Base-by-base conservation (phyloP, 441 rosid genomes). In the Populus trichocarpa region DNA sequence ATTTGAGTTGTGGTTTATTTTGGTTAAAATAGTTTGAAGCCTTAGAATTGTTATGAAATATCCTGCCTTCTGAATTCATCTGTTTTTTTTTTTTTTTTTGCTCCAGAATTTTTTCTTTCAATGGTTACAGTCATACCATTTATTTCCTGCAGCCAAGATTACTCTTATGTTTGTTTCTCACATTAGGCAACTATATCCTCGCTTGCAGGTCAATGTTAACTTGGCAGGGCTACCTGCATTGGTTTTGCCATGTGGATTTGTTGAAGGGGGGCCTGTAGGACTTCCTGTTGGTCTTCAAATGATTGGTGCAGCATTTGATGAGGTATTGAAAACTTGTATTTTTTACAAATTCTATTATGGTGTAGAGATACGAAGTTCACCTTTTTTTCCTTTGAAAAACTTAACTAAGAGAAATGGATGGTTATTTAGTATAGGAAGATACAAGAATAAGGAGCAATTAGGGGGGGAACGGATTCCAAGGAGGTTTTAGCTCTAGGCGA, bases 251-350 rank as follows among this genome's bases (percentile, higher is more conserved):
- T 92, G 96, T 78, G 97, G 98, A 74, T 88, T 93, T 81, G 93
- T 90, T 74, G 90, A 91, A 72, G 95, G 90, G 0, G 97, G 96
- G 38, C 75, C 89, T 46, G 80, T 80, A 1, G 90, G 91, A 33
- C 91, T 93, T 85, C 98, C 99, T 3, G 92, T 96, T 82, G 98
- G 97, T 81, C 92, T 93, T 86, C 98, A 93, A 85, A 91, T 96
- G 90, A 92, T 92, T 71, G 97, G 97, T 78, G 84, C 93, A 22
- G 91, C 95, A 66, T 92, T 91, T 84, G 91, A 91, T 79, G 97
- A 96, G 95, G 98, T 96, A 84, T 50, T 36, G 25, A 59, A 73
- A 28, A 71, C 66, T 22, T 10, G 1, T 42, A 32, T 28, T 42
- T 75, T 32, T 25, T 0, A n/a, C 66, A 32, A 61, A 20, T 38